Conservation (phyloP, 306 rosid species). For the Fragaria vesca region DNA sequence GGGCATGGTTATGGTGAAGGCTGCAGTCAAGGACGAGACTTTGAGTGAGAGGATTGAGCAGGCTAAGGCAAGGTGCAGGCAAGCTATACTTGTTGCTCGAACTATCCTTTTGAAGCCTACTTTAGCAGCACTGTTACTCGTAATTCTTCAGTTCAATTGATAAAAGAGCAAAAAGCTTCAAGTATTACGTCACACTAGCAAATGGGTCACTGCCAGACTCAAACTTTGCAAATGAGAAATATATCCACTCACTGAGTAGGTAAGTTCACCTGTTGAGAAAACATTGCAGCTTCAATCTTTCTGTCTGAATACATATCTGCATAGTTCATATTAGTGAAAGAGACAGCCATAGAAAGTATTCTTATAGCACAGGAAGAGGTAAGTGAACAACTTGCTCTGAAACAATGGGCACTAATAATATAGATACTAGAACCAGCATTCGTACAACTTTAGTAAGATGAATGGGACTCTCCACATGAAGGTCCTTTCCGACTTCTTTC, state of each 20-base stretch:
- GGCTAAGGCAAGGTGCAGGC: slow-evolving; percentile 97
- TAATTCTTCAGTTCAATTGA: neutral
- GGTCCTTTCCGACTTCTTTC: neutral
- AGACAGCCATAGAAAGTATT: neutral
- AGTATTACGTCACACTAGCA: neutral
- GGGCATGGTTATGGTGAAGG: slow-evolving; percentile 90
- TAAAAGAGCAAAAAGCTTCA: neutral
- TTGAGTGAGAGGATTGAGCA: slow-evolving; percentile 64
- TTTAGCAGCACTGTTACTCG: neutral
- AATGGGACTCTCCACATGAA: neutral
- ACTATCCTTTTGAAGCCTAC: slow-evolving; percentile 50
- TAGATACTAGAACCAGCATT: slow-evolving; percentile 1
- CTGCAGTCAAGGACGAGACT: slow-evolving; percentile 80
- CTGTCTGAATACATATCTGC: neutral
- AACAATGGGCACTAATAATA: neutral
- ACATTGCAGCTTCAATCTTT: neutral
- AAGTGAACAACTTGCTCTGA: neutral
- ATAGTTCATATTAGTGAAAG: neutral
- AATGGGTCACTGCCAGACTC: neutral
- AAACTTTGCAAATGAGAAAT: neutral
- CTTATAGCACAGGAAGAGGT: neutral
- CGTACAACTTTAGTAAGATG: neutral
- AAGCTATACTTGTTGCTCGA: slow-evolving; percentile 82
- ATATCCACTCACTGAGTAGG: neutral
- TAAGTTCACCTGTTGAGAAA: neutral